Evolutionary conservation across 805 yeast species (phyloP), one percentile per base, ranked within the genome.

Genomic region (Cephaloascus albidus): DNA sequence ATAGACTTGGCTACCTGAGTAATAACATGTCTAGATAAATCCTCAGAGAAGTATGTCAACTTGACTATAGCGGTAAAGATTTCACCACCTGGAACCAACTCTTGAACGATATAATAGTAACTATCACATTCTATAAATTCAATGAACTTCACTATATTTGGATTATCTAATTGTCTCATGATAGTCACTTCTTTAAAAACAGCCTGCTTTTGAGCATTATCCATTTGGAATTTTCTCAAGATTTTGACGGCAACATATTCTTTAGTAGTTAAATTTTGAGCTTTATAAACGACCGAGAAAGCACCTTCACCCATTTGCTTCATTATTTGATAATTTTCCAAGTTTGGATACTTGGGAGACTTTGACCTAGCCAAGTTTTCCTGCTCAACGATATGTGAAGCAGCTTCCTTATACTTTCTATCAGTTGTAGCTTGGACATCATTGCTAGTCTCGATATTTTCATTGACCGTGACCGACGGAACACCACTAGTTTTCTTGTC

Each of bases 121-220:
- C 70, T 63, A 2, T 68, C 71, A 4, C 78, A 68, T 53, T 83
- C 87, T 41, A 78, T 71, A 50, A 80, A 82, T 52, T 82, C 80
- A 43, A 79, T 68, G 42, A 84, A 73, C 39, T 65, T 62, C 5
- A 82, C 85, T 40, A 84, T 67, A 51, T 84, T 78, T 4, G 79
- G 77, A 53, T 70, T 87, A 49, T 65, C 65, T 48, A 78, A 65
- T 49, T 76, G 80, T 55, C 79, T 70, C 78, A 84, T 81, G 33
- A 88, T 78, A 12, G 80, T 72, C 10, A 85, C 85, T 56, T 88
- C 97, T 51, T 86, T 85, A 43, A 80, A 61, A 2, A 85, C 94
- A 18, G 86, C 79, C 39, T 74, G 78, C 45, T 73, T 68, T 52
- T 78, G 85, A 37, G 71, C 65, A 35, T 61, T 58, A 50, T 81